These are phyloP conservation scores for Adiantum capillusveneris DNA, from an alignment of 75 land plant genomes.

Conservation along the genomic window DNA sequence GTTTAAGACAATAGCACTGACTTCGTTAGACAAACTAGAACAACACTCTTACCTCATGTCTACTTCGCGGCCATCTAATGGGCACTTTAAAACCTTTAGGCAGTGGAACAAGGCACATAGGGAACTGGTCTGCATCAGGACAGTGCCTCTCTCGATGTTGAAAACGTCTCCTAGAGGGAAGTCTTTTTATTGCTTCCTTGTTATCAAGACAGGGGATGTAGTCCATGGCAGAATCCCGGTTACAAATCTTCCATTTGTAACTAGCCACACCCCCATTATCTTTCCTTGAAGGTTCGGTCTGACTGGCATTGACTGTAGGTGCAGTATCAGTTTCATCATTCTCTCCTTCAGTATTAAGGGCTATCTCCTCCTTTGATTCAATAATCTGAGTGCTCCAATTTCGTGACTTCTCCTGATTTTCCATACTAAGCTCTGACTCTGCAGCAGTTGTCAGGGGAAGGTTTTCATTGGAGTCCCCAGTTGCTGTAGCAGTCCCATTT, in stretches of 20 bases:
- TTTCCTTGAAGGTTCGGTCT: conserved; percentile 14
- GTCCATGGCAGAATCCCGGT: conserved; percentile 36
- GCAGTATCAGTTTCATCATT: background rate
- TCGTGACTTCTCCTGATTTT: conserved; percentile 25
- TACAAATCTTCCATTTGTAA: conserved; percentile 43
- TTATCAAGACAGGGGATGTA: conserved; percentile 75
- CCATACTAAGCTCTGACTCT: conserved; percentile 40
- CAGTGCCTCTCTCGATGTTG: conserved; percentile 70
- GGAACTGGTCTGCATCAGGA: conserved; percentile 36
- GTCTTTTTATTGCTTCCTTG: conserved; percentile 30
- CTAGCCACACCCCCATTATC: background rate
- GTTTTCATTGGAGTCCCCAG: background rate
- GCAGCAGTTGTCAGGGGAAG: conserved; percentile 13
- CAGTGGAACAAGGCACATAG: conserved; percentile 56
- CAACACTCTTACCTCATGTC: conserved; percentile 31
- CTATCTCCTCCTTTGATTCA: conserved; percentile 55
- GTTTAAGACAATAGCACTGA: too few relatives aligned
- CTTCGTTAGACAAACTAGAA: background rate
- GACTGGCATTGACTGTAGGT: background rate
- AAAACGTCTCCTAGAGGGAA: conserved; percentile 36
- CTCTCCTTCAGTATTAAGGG: conserved; percentile 8
- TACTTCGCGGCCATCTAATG: conserved; percentile 54
- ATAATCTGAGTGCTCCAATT: conserved; percentile 46
- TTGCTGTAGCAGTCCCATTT: background rate
- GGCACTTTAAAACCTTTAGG: conserved; percentile 51